A percentile compares a stretch with the other conserved stretches of the same genome.
phyloP scores from a whole-genome alignment of 192 early-diverging fungal species.

The Coemansia javaensis region DNA sequence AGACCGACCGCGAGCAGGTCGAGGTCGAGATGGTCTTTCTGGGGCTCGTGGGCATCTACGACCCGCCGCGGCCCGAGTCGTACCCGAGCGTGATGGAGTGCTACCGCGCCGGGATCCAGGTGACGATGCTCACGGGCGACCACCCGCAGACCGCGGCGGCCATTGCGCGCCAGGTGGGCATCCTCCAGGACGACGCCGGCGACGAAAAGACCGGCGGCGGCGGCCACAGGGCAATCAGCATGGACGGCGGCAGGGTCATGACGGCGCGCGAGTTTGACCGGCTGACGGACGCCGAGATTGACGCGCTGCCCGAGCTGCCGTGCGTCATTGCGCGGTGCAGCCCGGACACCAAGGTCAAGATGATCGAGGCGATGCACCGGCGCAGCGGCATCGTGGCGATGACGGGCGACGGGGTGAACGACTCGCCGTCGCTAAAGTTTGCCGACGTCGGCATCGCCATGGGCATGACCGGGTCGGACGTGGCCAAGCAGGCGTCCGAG shows the following conservation, averaged over 20 bases:
- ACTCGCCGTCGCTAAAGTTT: slow-evolving; percentile 71
- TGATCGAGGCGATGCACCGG: slow-evolving; percentile 87
- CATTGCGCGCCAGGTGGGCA: slow-evolving; percentile 84
- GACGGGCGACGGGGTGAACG: slow-evolving; percentile 90
- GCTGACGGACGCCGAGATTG: slow-evolving; percentile 75
- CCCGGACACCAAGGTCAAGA: slow-evolving; percentile 97
- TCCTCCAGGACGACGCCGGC: slow-evolving; percentile 52
- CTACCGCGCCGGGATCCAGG: slow-evolving; percentile 86
- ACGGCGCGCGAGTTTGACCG: slow-evolving; percentile 82
- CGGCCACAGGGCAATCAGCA: slow-evolving; percentile 21
- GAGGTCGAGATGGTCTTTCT: slow-evolving; percentile 74
- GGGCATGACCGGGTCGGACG: slow-evolving; percentile 64
- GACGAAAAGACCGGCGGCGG: not conserved
- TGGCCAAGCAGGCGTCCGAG: slow-evolving; percentile 76
- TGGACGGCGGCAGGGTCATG: slow-evolving; percentile 66
- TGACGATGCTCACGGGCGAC: slow-evolving; percentile 96
- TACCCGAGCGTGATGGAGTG: slow-evolving; percentile 65
- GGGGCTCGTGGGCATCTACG: slow-evolving; percentile 89
- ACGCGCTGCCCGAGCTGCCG: slow-evolving; percentile 72
- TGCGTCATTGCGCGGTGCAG: slow-evolving; percentile 88
- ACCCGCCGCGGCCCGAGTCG: slow-evolving; percentile 78
- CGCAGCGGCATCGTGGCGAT: slow-evolving; percentile 71
- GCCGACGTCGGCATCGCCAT: slow-evolving; percentile 78
- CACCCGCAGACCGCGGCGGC: slow-evolving; percentile 87
- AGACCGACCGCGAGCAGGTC: slow-evolving; percentile 54